A percentile compares a stretch with the other conserved stretches of the same genome.
These are phyloP conservation scores for Candida coquimbonensis DNA, from an alignment of 805 yeast genomes.

Conservation along the genomic window DNA sequence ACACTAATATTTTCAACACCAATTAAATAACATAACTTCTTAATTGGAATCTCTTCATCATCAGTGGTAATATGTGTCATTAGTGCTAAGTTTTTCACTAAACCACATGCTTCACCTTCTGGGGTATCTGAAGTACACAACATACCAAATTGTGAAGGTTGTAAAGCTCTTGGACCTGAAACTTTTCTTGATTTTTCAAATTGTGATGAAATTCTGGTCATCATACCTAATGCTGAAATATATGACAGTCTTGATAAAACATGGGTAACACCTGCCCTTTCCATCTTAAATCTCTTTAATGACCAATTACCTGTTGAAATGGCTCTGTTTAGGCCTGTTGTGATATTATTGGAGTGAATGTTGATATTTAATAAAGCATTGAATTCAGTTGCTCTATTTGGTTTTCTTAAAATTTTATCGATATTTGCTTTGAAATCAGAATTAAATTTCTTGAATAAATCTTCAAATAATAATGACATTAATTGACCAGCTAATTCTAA, in stretches of 20 bases:
- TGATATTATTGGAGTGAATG: constrained; percentile 87
- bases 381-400: constrained; percentile 90
- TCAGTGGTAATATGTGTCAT: constrained; percentile 99
- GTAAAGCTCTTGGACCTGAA: constrained; percentile 97
- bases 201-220: constrained; percentile 99
- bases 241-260: constrained; percentile 87
- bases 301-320: constrained; percentile 99
- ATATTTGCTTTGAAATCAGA: constrained; percentile 90
- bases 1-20: constrained; percentile 86
- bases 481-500: constrained; percentile 95
- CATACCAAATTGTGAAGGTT: constrained; percentile 99
- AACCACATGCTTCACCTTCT: constrained; percentile 99
- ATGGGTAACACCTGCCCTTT: constrained; percentile 98
- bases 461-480: constrained; percentile 92
- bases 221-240: constrained; percentile 96
- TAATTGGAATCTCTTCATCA: constrained; percentile 89
- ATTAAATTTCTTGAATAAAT: constrained; percentile 93
- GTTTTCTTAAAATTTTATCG: constrained; percentile 89
- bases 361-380: constrained; percentile 87
- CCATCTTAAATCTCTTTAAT: constrained; percentile 97
- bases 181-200: constrained; percentile 97
- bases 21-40: constrained; percentile 63
- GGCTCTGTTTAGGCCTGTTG: constrained; percentile 92
- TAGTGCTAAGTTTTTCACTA: constrained; percentile 91
- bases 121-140: constrained; percentile 98